These are phyloP conservation scores for Talaromyces adpressus DNA, from an alignment of 495 filamentous ascomycete species.

Conservation along the genomic window DNA sequence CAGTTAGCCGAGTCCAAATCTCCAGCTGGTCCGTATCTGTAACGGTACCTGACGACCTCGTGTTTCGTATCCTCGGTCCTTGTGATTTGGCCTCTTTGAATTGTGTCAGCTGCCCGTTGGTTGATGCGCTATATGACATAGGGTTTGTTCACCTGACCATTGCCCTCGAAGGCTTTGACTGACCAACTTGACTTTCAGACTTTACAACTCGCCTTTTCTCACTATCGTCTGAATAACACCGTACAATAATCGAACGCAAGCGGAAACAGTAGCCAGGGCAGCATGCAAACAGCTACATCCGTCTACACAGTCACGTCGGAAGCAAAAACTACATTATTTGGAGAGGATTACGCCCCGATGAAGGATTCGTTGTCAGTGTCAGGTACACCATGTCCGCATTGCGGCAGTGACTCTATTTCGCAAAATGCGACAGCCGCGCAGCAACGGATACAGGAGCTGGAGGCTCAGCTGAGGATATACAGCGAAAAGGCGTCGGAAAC, in stretches of 20 bases:
- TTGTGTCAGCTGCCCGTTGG: conserved; percentile 2
- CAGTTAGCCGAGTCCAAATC: background rate
- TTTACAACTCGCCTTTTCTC: background rate
- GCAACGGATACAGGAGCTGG: conserved; percentile 68
- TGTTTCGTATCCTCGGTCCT: background rate
- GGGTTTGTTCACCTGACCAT: background rate
- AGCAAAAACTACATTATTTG: background rate
- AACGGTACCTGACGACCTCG: background rate
- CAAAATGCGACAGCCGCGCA: conserved; percentile 46
- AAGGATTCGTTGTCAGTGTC: background rate
- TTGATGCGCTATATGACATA: background rate
- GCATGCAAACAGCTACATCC: background rate
- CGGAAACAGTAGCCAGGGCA: background rate
- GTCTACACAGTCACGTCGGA: background rate
- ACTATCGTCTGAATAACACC: no score
- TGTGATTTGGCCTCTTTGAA: background rate
- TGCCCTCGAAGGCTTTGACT: background rate
- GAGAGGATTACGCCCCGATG: background rate
- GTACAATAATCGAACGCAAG: background rate
- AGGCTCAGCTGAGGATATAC: conserved; percentile 66
- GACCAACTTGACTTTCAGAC: background rate
- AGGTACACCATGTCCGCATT: conserved; percentile 32
- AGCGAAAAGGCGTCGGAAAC: conserved; percentile 72
- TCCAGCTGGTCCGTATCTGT: background rate
- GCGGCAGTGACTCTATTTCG: conserved; percentile 32